Conservation (phyloP, 306 rosid genomes). For the Hippophae gyantsensis region DNA sequence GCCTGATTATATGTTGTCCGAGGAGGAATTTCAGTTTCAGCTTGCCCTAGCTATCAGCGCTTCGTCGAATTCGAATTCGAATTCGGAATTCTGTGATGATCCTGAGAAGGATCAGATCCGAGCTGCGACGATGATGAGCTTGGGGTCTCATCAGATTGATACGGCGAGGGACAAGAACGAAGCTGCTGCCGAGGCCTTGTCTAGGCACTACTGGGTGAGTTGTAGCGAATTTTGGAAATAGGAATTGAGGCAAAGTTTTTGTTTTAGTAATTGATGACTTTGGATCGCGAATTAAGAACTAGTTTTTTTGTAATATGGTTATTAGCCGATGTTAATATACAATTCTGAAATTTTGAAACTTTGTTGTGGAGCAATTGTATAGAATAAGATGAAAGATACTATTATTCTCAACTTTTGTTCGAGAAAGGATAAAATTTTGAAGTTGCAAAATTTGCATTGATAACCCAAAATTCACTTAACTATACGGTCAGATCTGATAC, state of each 20-base stretch:
- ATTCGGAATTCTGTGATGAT: slow-evolving; percentile 69
- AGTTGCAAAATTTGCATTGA: no score
- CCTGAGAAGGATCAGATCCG: slow-evolving; percentile 97
- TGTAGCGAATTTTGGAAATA: slow-evolving; percentile 8
- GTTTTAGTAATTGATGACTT: slow-evolving; percentile 8
- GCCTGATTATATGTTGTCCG: slow-evolving; percentile 70
- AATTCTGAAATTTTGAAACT: no score
- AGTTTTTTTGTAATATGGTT: neutral
- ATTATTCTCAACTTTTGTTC: no score
- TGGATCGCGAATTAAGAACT: slow-evolving; percentile 9
- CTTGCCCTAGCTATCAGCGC: slow-evolving; percentile 97
- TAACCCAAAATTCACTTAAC: no score
- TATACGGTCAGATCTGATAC: no score
- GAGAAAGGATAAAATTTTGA: no score
- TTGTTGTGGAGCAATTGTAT: no score
- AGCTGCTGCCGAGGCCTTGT: slow-evolving; percentile 52
- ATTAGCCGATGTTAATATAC: no score
- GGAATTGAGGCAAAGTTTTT: slow-evolving; percentile 6
- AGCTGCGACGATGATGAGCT: slow-evolving; percentile 70
- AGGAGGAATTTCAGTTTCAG: slow-evolving; percentile 97
- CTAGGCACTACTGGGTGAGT: slow-evolving; percentile 97
- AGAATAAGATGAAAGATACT: no score
- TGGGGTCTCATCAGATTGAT: slow-evolving; percentile 56
- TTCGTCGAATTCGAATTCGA: slow-evolving; percentile 25
- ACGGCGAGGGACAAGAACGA: slow-evolving; percentile 38